Evolutionary conservation across 2,329 filamentous ascomycete genomes (phyloP).

Genomic region (Colletotrichum orchidophilum): DNA sequence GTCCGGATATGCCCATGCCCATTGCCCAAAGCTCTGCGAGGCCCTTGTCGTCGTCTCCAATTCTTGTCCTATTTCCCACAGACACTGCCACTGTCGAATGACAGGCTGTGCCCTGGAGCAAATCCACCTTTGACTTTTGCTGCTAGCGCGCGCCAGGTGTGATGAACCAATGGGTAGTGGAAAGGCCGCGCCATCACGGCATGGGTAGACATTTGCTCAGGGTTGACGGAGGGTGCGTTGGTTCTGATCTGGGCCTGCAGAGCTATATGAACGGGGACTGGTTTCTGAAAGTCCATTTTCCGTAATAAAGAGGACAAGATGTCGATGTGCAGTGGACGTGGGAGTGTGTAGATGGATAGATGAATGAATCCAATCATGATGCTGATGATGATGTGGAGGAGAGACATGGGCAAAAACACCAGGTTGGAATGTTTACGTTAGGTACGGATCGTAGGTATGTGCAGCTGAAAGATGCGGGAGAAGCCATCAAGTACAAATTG

Average conservation of each 20-base stretch:
- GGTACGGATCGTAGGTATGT: too few relatives aligned
- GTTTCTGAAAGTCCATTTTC: not conserved
- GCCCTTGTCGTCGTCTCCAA: slow-evolving; percentile 10
- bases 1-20: slow-evolving; percentile 12
- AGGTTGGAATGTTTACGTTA: too few relatives aligned
- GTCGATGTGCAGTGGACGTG: not conserved
- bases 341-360: not conserved
- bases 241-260: slow-evolving; percentile 14
- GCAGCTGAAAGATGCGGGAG: not conserved
- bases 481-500: not conserved
- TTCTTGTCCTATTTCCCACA: slow-evolving; percentile 21
- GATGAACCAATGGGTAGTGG: slow-evolving; percentile 21
- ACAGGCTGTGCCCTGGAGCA: slow-evolving; percentile 26
- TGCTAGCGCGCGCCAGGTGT: slow-evolving; percentile 28
- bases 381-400: not conserved
- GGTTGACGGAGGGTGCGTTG: slow-evolving; percentile 7
- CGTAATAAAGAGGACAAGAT: not conserved
- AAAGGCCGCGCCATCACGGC: slow-evolving; percentile 26
- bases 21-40: slow-evolving; percentile 1
- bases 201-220: slow-evolving; percentile 24
- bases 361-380: not conserved
- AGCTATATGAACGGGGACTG: not conserved
- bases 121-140: slow-evolving; percentile 28
- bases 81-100: slow-evolving; percentile 31
- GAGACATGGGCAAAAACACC: not conserved